Base-by-base conservation (phyloP, 164 flowering plant genomes). In the Umbilicus rupestris region DNA sequence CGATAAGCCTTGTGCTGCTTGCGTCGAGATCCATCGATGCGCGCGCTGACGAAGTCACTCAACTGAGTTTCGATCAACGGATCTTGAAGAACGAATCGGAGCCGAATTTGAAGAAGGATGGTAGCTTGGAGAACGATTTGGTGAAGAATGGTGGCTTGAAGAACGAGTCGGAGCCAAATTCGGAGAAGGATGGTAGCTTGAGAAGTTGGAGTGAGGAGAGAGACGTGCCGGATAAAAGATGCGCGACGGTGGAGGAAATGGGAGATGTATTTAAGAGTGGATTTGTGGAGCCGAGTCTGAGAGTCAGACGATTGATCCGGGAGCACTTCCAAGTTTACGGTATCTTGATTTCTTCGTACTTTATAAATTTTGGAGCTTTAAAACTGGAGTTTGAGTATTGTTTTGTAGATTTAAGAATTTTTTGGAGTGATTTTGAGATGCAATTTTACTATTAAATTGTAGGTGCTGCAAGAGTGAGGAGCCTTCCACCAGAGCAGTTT, bases 211-310 rank as follows among this genome's bases (percentile, higher is more conserved):
- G 3, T 22, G 14, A 15, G 15, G 9, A 24, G 58, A 24, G 29
- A 9, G 58, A 52, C 1, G 33, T 14, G 31, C 33, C 8, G 33
- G 60, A 78, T n/a, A 55, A 55, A 55, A 55, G 19, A 11, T 93
- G 97, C 70, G 98, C 98, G 2, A 88, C 87, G 44, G 98, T 93
- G 14, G 94, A 93, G 49, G 85, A 90, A 71, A 93, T 93, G 97
- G 97, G 98, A 26, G 69, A 74, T 65, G 77, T 46, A 22, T 84
- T 85, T 33, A 74, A 73, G 1, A 73, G 70, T 12, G 85, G 78
- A 16, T 72, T 77, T 59, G 70, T 64, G 77, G 65, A 78, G 63
- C 85, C 81, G 28, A 86, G 83, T 62, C 80, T 90, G 39, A 73
- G 87, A 73, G 84, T 90, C 6, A 76, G 98, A 62, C 66, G 58